Evolutionary conservation across 176 grass and related monocot species (phyloP), one percentile per base, ranked within the genome.

Genomic region (Oryza meyeriana): DNA sequence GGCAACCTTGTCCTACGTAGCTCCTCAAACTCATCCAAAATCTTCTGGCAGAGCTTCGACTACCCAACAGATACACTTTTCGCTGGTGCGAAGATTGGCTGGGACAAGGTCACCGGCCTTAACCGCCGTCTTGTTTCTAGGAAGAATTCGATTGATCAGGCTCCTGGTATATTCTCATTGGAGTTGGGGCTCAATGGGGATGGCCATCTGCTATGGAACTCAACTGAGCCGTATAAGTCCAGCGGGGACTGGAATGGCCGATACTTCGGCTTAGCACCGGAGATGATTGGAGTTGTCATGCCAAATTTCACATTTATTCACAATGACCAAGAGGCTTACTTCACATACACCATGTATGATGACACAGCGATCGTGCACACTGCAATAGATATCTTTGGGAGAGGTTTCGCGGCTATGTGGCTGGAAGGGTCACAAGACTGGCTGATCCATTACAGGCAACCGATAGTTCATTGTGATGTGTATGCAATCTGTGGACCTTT

Each of bases 1-100:
- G 92, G 87, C 22, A 94, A 94, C 45, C 70, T 94, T 39, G 31
- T 94, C 12, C 66, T 94, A 6, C 26, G 10, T 32, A 74, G 65
- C 33, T 72, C 80, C 16, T 67, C 58, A 10, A 85, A 89, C 48
- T 52, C 89, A 2, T 76, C 75, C 2, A 27, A 69, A 8, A 12
- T 85, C 18, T 71, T 86, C 27, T 95, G 93, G 93, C 87, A 97
- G 27, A 97, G 94, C 72, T 97, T 91, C 40, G 86, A 91, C 67
- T 70, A 89, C 30, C 94, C 86, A 0, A 87, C 91, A 1, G 77
- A 93, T 57, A 87, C 80, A 3, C 16, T 71, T 61, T 55, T 93
- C 3, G 33, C 86, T 0, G 88, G 73, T 1, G 87, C 50, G 12
- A 88, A 87, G 47, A 14, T 92, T 57, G 93, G 93, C 17, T 39